These are phyloP conservation scores for Geotrichum fermentans DNA, from an alignment of 1,139 yeast species.

Conservation along the genomic window DNA sequence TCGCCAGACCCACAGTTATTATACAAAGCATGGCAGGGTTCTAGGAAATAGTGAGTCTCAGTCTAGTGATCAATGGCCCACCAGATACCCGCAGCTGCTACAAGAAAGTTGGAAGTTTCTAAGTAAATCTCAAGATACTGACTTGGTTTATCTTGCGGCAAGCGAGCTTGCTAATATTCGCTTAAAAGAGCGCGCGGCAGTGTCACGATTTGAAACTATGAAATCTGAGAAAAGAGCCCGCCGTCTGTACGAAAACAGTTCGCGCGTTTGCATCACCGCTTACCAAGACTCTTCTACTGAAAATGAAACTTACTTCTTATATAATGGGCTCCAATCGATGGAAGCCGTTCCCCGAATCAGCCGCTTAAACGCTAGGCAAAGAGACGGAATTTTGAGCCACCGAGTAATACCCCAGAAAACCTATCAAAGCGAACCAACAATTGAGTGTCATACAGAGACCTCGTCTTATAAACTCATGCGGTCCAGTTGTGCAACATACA, in stretches of 20 bases:
- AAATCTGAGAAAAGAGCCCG: background rate
- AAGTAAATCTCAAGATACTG: no score
- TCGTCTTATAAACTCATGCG: conserved; percentile 6
- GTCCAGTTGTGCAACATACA: background rate
- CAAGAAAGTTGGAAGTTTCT: no score
- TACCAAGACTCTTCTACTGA: background rate
- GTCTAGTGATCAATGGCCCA: no score
- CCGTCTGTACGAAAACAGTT: background rate
- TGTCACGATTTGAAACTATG: background rate
- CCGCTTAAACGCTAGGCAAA: background rate
- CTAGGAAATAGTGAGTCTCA: no score
- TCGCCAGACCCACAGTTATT: background rate
- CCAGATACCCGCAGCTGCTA: no score
- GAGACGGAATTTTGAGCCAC: background rate
- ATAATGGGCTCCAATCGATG: no score
- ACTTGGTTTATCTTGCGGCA: background rate
- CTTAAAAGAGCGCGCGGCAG: background rate
- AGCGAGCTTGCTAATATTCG: conserved; percentile 6
- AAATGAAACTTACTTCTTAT: no score
- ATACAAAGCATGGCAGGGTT: no score
- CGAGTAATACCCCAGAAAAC: background rate
- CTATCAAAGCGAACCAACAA: background rate
- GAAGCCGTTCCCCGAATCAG: no score
- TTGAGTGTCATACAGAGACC: conserved; percentile 1
- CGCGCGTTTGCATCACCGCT: background rate